phyloP scores from a whole-genome alignment of 352 stramenopile genomes.

The Plasmopara muralis region DNA sequence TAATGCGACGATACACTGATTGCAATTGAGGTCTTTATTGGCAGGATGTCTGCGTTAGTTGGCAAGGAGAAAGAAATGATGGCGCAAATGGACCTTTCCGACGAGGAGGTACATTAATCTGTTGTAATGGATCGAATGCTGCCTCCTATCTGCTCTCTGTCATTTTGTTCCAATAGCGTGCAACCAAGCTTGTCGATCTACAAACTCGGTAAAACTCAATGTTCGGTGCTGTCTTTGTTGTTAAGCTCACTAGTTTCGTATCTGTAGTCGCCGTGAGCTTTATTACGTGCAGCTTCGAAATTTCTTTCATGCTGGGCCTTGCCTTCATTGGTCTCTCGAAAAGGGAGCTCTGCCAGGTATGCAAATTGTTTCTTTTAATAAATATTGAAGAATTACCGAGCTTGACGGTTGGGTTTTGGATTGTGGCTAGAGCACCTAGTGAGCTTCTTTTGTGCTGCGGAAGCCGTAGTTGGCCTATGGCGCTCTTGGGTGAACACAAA shows the following conservation, averaged over 20 bases:
- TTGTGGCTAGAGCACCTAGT: slow-evolving; percentile 46
- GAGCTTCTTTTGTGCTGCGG: slow-evolving; percentile 63
- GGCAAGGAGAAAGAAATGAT: slow-evolving; percentile 53
- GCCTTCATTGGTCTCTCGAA: slow-evolving; percentile 76
- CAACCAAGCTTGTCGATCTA: slow-evolving; percentile 35
- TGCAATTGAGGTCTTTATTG: not conserved
- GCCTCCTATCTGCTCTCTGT: not conserved
- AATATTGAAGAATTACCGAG: not conserved
- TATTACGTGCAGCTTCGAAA: slow-evolving; percentile 78
- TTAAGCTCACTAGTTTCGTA: not conserved
- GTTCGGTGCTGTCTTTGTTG: too few relatives aligned
- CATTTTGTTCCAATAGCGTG: slow-evolving; percentile 16
- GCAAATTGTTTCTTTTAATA: slow-evolving; percentile 2
- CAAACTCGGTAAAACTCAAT: slow-evolving; percentile 30
- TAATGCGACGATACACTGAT: not conserved
- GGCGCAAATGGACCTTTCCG: slow-evolving; percentile 39
- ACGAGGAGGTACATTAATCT: slow-evolving; percentile 29
- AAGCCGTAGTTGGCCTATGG: slow-evolving; percentile 63
- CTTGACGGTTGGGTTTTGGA: not conserved
- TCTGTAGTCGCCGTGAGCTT: slow-evolving; percentile 51
- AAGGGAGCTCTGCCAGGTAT: slow-evolving; percentile 60
- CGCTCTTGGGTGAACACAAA: slow-evolving; percentile 58
- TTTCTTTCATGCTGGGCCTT: slow-evolving; percentile 72
- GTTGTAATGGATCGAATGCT: not conserved
- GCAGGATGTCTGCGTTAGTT: slow-evolving; percentile 52